phyloP scores from a whole-genome alignment of 257 asterid genomes.

The Solanum medicagineum region DNA sequence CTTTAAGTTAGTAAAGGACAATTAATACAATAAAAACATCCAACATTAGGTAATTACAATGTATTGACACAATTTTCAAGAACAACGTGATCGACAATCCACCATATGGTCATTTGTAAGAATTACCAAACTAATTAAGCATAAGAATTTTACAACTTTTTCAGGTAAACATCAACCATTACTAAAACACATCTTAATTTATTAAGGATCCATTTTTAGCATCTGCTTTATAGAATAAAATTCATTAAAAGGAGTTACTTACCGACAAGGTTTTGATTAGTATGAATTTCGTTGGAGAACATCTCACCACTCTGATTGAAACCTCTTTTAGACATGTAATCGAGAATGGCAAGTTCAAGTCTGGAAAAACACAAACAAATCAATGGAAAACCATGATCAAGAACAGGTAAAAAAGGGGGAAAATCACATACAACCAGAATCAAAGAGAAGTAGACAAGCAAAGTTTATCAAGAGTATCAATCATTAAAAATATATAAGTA shows the following conservation, averaged over 20 bases:
- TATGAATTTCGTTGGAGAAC: conserved; percentile 19
- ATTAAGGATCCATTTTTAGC: not conserved
- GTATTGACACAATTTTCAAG: not conserved
- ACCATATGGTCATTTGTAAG: not conserved
- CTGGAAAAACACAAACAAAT: conserved; percentile 10
- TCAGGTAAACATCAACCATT: not conserved
- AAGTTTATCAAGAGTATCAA: not conserved
- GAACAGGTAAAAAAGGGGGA: not conserved
- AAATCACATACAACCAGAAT: not conserved
- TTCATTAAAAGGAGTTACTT: not conserved
- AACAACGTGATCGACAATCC: not conserved
- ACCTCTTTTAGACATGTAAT: conserved; percentile 22
- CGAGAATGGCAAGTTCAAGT: conserved; percentile 25
- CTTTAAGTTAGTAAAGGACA: not conserved
- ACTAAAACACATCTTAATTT: not conserved
- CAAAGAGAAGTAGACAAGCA: not conserved
- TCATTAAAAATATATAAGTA: not conserved
- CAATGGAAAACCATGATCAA: not conserved
- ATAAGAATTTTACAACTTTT: not conserved
- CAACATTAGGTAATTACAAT: not conserved
- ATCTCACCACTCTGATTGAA: conserved; percentile 16
- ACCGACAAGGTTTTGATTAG: conserved; percentile 15
- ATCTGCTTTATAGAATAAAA: not conserved
- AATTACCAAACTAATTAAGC: not conserved
- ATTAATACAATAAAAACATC: not conserved